Percentiles rank a stretch among this genome's conserved stretches.
phyloP scores from a whole-genome alignment of 2,329 filamentous ascomycete species.

The Periconia sp. region DNA sequence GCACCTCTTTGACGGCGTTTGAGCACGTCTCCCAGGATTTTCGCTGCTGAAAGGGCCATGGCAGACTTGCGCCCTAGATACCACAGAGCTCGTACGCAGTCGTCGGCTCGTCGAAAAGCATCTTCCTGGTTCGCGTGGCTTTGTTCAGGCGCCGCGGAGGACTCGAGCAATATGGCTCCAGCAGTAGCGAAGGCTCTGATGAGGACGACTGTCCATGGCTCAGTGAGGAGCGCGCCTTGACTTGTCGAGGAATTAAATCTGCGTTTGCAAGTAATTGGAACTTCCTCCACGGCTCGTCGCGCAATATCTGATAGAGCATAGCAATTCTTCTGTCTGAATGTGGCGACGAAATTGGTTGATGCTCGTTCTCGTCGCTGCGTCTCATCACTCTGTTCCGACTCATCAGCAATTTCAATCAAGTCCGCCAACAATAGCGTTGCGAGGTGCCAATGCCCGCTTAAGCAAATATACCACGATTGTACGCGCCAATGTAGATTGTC shows the following conservation, averaged over 20 bases:
- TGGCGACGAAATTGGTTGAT: slow-evolving; percentile 43
- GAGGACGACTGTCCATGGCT: slow-evolving; percentile 65
- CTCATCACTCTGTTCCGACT: slow-evolving; percentile 32
- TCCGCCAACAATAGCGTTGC: slow-evolving; percentile 63
- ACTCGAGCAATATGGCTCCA: slow-evolving; percentile 49
- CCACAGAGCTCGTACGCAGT: slow-evolving; percentile 61
- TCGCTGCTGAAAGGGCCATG: slow-evolving; percentile 52
- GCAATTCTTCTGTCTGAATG: slow-evolving; percentile 54
- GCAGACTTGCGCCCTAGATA: slow-evolving; percentile 63
- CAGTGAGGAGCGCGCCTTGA: slow-evolving; percentile 63
- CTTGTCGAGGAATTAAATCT: slow-evolving; percentile 47
- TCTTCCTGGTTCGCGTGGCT: slow-evolving; percentile 22
- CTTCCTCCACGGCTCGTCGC: slow-evolving; percentile 52
- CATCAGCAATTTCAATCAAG: slow-evolving; percentile 58
- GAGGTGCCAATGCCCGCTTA: slow-evolving; percentile 65
- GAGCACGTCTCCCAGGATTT: slow-evolving; percentile 44
- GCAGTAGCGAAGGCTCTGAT: slow-evolving; percentile 61
- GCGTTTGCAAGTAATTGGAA: too few species aligned
- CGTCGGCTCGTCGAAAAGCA: slow-evolving; percentile 49
- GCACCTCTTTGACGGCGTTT: slow-evolving; percentile 31
- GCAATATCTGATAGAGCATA: slow-evolving; percentile 58
- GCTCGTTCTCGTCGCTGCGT: slow-evolving; percentile 30
- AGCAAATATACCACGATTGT: slow-evolving; percentile 66
- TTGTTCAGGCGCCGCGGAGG: slow-evolving; percentile 24
- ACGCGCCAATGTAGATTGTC: slow-evolving; percentile 58